Evolutionary conservation across 2,329 filamentous ascomycete species (phyloP).

Genomic region (Simplicillium aogashimaense): DNA sequence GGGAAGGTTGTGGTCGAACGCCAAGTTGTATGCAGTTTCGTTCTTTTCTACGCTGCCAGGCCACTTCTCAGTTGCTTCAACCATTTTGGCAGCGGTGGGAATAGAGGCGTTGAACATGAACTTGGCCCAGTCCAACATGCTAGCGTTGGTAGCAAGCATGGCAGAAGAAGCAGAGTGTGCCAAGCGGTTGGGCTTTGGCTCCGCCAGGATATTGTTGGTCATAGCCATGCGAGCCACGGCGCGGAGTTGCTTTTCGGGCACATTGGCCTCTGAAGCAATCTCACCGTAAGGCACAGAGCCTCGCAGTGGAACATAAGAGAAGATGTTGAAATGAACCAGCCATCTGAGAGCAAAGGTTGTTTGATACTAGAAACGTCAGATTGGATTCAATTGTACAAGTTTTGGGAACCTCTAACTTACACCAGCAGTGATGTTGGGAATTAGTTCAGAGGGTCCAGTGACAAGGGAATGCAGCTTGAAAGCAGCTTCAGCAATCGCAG

Average conservation of each 20-base stretch:
- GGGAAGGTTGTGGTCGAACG: slow-evolving; percentile 13
- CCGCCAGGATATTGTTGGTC: slow-evolving; percentile 20
- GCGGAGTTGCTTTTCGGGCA: slow-evolving; percentile 12
- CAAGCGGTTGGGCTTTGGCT: slow-evolving; percentile 16
- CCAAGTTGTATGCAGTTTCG: slow-evolving; percentile 19
- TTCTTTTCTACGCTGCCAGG: slow-evolving; percentile 11
- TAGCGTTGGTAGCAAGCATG: slow-evolving; percentile 13
- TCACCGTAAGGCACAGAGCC: slow-evolving; percentile 7
- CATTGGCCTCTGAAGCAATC: slow-evolving; percentile 7
- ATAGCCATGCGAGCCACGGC: slow-evolving; percentile 26
- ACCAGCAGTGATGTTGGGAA: too few relatives aligned
- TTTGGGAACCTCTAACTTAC: background rate
- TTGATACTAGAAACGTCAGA: slow-evolving; percentile 1
- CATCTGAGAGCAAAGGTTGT: slow-evolving; percentile 1
- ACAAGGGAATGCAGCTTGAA: slow-evolving; percentile 3
- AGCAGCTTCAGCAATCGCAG: background rate
- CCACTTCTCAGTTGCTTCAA: slow-evolving; percentile 16
- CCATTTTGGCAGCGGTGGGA: slow-evolving; percentile 12
- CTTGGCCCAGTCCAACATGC: slow-evolving; percentile 18
- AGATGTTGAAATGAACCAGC: slow-evolving; percentile 7
- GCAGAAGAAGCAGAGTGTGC: slow-evolving; percentile 22
- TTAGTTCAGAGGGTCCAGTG: slow-evolving; percentile 1
- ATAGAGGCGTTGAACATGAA: slow-evolving; percentile 18
- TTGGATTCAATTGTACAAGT: background rate
- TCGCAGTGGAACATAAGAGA: slow-evolving; percentile 7